Conservation (phyloP, 2,329 filamentous ascomycete genomes). For the Fusarium proliferatum region DNA sequence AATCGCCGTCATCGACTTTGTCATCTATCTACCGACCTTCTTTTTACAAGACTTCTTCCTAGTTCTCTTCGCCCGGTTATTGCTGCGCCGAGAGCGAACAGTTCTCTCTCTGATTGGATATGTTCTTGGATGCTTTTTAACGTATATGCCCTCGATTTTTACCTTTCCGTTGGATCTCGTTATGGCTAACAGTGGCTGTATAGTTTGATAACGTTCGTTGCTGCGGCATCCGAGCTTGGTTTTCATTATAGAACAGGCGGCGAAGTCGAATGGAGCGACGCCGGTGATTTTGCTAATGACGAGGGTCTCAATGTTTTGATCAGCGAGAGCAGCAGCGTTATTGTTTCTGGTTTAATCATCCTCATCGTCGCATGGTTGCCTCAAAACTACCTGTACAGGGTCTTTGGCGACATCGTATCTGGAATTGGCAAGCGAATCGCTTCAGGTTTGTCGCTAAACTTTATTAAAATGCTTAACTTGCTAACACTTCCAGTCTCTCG, state of each 20-base stretch:
- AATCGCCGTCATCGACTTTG: conserved; percentile 41
- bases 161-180: background rate
- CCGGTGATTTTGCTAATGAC: conserved; percentile 43
- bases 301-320: conserved; percentile 47
- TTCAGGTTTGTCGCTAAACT: conserved; percentile 36
- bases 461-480: background rate
- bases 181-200: conserved; percentile 15
- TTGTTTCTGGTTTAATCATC: conserved; percentile 36
- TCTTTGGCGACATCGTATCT: conserved; percentile 36
- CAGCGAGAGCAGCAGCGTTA: conserved; percentile 43
- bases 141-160: conserved; percentile 27
- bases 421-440: conserved; percentile 28
- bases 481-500: conserved; percentile 27
- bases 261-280: conserved; percentile 48
- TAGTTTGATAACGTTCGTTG: conserved; percentile 44
- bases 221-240: conserved; percentile 47
- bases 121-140: conserved; percentile 35
- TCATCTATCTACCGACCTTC: conserved; percentile 47
- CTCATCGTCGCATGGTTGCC: conserved; percentile 39
- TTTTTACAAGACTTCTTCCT: conserved; percentile 43
- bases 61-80: conserved; percentile 37
- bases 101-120: conserved; percentile 35
- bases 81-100: conserved; percentile 41
- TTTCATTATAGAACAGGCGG: conserved; percentile 48
- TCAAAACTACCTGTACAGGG: conserved; percentile 37